Base-by-base conservation (phyloP, 179 eudicot genomes). In the Beta lomatogona region DNA sequence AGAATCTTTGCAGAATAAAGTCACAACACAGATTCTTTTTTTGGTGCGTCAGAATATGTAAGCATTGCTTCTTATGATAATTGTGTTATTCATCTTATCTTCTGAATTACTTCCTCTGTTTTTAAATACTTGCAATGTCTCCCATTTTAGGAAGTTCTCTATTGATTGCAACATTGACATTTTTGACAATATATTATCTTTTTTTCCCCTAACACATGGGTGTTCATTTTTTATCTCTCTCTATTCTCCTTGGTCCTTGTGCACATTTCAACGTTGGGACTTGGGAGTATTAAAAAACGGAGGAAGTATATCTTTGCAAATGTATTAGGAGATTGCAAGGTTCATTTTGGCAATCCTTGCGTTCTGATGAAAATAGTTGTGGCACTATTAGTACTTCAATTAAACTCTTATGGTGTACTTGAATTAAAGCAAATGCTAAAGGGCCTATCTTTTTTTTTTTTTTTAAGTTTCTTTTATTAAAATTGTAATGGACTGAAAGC, bases 1-100 rank as follows among this genome's bases (percentile, higher is more conserved):
- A 61, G 89, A 90, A 67, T 91, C 86, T 79, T 88, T 95, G 86
- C 93, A 86, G 71, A 87, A 88, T 84, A 91, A 83, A 91, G 90
- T 89, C 78, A 94, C 96, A 86, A 91, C 93, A 82, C 90, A 88
- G 91, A 90, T 95, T 86, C 94, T 95, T 86, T 91, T 86, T 85
- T 84, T 95, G 93, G 97, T 95, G 46, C 92, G 98, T 87, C 90
- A 83, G 86, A 95, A 91, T 88, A 89, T 94, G 99, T 95, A 82
- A 89, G 99, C 86, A 61, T 84, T 84, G 54, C 80, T 16, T 53
- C 71, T 66, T 31, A 9, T n/a, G 31, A 18, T 67, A 15, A 22
- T 81, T 65, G 44, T 73, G 14, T 80, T 61, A 52, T 53, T 59
- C 48, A 12, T 73, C 36, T 61, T 36, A 60, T 73, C 46, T 71